A percentile compares a stretch with the other conserved stretches of the same genome.
Evolutionary conservation across 495 filamentous ascomycete species (phyloP).

Genomic region (Talaromyces stipitatus): DNA sequence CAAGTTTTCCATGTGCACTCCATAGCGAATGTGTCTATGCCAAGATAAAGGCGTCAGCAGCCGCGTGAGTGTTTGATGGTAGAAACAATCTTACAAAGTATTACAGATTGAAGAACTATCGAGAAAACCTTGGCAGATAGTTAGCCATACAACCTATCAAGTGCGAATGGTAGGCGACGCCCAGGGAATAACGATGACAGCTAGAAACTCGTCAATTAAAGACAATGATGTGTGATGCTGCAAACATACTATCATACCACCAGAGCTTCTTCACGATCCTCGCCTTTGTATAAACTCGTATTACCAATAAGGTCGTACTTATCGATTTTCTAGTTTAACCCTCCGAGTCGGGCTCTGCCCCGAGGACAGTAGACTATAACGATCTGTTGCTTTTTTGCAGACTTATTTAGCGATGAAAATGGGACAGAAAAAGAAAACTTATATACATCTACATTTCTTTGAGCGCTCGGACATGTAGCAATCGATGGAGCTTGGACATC

Average conservation of each 20-base stretch:
- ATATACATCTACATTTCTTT: no score
- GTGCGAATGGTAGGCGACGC: slow-evolving; percentile 2
- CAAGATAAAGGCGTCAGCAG: not conserved
- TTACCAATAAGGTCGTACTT: slow-evolving; percentile 8
- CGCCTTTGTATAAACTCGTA: slow-evolving; percentile 17
- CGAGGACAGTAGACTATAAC: not conserved
- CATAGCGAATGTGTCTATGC: slow-evolving; percentile 3
- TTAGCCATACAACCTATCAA: not conserved
- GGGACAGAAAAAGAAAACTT: no score
- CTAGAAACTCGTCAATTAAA: slow-evolving; percentile 10
- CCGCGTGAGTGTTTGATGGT: not conserved
- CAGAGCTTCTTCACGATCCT: slow-evolving; percentile 15
- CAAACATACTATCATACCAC: slow-evolving; percentile 20
- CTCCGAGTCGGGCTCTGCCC: not conserved
- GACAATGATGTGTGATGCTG: not conserved
- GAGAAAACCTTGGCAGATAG: slow-evolving; percentile 14
- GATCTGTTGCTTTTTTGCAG: not conserved
- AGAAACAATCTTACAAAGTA: slow-evolving; percentile 12
- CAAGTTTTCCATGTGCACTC: slow-evolving; percentile 9
- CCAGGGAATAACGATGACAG: slow-evolving; percentile 19
- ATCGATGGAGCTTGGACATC: no score
- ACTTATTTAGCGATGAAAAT: no score
- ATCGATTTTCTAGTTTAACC: not conserved
- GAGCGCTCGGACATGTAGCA: no score
- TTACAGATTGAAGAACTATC: slow-evolving; percentile 12